phyloP scores from a whole-genome alignment of 768 basidiomycete species.

The Coprinellus micaceus region DNA sequence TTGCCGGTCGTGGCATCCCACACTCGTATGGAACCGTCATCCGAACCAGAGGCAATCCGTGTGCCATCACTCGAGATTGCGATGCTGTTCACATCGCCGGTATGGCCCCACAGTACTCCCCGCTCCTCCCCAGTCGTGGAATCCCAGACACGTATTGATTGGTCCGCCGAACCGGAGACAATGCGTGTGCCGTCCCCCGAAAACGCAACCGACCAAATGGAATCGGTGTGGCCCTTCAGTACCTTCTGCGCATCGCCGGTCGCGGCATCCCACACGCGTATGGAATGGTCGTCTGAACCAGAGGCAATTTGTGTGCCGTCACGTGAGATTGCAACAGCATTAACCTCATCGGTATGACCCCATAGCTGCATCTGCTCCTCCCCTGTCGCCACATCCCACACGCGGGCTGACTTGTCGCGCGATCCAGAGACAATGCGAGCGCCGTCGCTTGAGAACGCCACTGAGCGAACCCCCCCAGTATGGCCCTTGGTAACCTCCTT shows the following conservation, averaged over 20 bases:
- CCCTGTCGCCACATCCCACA: too few relatives aligned
- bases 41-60: neutral
- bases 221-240: neutral
- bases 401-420: too few relatives aligned
- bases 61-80: neutral
- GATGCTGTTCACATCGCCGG: neutral
- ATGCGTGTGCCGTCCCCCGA: neutral
- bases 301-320: too few relatives aligned
- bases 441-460: conserved; percentile 19
- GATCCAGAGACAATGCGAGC: too few relatives aligned
- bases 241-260: neutral
- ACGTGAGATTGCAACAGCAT: too few relatives aligned
- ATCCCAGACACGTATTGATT: conserved; percentile 16
- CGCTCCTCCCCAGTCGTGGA: conserved; percentile 6
- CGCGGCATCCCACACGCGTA: conserved; percentile 2
- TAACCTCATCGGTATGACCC: too few relatives aligned
- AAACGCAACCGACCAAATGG: neutral
- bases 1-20: conserved; percentile 3
- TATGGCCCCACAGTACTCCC: conserved; percentile 5
- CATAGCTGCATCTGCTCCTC: too few relatives aligned
- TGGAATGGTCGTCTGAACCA: too few relatives aligned
- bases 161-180: conserved; percentile 30
- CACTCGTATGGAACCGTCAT: neutral
- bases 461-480: too few relatives aligned
- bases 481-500: conserved; percentile 9